These are phyloP conservation scores for Deakozyma indianensis DNA, from an alignment of 805 yeast species.

Conservation along the genomic window DNA sequence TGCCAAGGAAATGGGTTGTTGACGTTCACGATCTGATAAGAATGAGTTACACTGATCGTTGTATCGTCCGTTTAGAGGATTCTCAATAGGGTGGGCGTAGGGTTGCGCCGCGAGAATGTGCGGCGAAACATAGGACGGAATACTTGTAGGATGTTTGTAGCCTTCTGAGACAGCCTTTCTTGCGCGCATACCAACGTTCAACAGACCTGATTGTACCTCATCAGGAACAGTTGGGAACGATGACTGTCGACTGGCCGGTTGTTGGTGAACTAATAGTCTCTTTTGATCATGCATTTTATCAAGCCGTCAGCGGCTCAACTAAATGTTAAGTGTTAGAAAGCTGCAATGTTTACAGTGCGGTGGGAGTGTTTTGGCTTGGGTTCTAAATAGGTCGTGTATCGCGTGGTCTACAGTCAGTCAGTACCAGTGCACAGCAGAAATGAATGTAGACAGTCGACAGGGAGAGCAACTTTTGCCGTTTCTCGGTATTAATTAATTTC, in stretches of 20 bases:
- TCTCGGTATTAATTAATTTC: too few species aligned
- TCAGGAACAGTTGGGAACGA: neutral
- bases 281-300: neutral
- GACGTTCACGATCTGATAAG: neutral
- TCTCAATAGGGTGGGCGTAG: neutral
- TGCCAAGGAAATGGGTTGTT: neutral
- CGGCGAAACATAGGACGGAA: neutral
- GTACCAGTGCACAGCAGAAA: too few species aligned
- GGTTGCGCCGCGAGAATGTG: neutral
- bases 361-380: too few species aligned
- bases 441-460: too few species aligned
- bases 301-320: too few species aligned
- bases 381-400: too few species aligned
- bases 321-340: too few species aligned
- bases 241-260: neutral
- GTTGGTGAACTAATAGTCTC: neutral
- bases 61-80: too few species aligned
- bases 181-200: neutral
- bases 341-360: too few species aligned
- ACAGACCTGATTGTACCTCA: neutral
- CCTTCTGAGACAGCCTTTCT: neutral
- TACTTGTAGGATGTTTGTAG: neutral
- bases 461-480: too few species aligned
- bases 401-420: too few species aligned
- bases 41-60: too few species aligned